These are phyloP conservation scores for Paramyrothecium sp. DNA, from an alignment of 2,329 filamentous ascomycete species.

Conservation along the genomic window DNA sequence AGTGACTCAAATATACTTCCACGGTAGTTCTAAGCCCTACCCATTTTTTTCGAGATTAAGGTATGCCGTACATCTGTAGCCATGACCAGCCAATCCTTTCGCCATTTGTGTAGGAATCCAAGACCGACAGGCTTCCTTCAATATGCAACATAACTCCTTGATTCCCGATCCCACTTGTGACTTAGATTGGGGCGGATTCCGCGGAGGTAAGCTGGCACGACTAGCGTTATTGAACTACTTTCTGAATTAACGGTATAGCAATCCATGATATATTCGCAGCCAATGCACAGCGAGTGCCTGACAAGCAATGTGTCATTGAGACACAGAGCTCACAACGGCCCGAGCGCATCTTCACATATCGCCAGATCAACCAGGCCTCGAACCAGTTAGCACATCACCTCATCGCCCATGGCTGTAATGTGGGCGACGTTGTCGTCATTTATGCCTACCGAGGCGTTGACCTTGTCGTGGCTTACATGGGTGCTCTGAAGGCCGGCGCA, in stretches of 20 bases:
- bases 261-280: slow-evolving; percentile 69
- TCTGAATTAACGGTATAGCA: too few species aligned
- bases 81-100: too few species aligned
- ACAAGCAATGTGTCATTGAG: slow-evolving; percentile 50
- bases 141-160: too few species aligned
- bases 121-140: too few species aligned
- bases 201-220: too few species aligned
- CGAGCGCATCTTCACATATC: slow-evolving; percentile 74
- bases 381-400: slow-evolving; percentile 81
- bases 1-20: too few species aligned
- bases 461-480: slow-evolving; percentile 72
- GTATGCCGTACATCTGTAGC: too few species aligned
- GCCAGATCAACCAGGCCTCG: slow-evolving; percentile 81
- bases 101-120: too few species aligned
- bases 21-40: too few species aligned
- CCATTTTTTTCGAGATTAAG: too few species aligned
- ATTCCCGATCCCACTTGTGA: slow-evolving; percentile 65
- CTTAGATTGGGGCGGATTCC: slow-evolving; percentile 66
- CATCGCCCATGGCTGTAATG: slow-evolving; percentile 66
- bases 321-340: slow-evolving; percentile 45
- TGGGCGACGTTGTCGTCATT: slow-evolving; percentile 91
- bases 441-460: slow-evolving; percentile 76
- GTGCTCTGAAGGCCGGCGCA: slow-evolving; percentile 54
- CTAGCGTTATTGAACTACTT: too few species aligned
- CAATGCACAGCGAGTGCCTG: slow-evolving; percentile 68